Conservation (phyloP, 495 filamentous ascomycete species). For the Aspergillus indologenus region DNA sequence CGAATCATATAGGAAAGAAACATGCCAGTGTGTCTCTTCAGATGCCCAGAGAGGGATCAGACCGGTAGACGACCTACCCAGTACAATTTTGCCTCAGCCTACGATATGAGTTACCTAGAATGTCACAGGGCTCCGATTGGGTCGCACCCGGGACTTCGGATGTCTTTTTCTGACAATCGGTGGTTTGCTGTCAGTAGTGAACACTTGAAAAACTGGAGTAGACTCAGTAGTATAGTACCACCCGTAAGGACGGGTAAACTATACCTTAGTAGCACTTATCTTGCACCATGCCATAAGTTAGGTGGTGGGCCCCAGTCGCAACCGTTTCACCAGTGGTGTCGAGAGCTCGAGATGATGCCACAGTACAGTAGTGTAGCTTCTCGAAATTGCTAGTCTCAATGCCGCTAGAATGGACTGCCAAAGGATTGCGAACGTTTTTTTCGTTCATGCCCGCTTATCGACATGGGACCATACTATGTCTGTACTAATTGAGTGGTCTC, state of each 20-base stretch:
- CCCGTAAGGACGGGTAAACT: constrained; percentile 3
- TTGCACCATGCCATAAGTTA: constrained; percentile 13
- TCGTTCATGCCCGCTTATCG: constrained; percentile 6
- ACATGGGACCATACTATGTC: not conserved
- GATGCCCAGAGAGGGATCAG: no score
- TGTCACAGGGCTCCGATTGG: not conserved
- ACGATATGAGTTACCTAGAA: not conserved
- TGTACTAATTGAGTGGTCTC: not conserved
- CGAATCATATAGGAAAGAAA: not conserved
- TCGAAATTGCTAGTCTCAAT: constrained; percentile 6
- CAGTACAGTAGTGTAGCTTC: constrained; percentile 2
- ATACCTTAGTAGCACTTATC: constrained; percentile 8
- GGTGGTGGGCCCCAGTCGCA: constrained; percentile 9
- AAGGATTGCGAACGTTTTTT: constrained; percentile 4
- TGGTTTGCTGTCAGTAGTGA: no score
- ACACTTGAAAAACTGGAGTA: no score
- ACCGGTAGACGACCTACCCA: not conserved
- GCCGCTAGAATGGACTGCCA: not conserved
- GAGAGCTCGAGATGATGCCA: not conserved
- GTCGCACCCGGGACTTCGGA: not conserved
- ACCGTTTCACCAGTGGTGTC: constrained; percentile 13
- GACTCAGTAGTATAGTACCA: not conserved
- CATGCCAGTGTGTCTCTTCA: not conserved
- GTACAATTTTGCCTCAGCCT: no score
- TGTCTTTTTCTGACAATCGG: not conserved